Percentiles rank a stretch among this genome's conserved stretches.
Evolutionary conservation across 176 grass and related monocot genomes (phyloP).

Genomic region (Triticum timopheevii): DNA sequence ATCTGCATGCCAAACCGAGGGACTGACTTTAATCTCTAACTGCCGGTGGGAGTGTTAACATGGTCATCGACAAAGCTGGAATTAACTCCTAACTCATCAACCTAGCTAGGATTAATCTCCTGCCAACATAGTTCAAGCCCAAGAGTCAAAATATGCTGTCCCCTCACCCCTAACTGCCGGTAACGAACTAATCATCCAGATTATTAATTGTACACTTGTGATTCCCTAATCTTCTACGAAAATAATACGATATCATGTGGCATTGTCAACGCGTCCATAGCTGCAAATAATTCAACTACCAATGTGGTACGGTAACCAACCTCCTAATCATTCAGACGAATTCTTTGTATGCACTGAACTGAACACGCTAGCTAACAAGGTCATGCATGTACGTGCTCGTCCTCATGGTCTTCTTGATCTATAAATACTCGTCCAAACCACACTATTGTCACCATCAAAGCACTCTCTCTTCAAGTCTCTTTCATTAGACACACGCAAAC

Average conservation of each 20-base stretch:
- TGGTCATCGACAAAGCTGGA: background rate
- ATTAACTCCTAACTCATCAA: background rate
- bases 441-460: slow-evolving; percentile 14
- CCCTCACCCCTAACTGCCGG: too few species aligned
- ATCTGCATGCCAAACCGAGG: background rate
- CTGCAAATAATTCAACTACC: background rate
- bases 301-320: background rate
- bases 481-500: background rate
- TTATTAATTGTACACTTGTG: background rate
- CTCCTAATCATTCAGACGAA: background rate
- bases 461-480: background rate
- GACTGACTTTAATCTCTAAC: background rate
- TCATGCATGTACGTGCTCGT: background rate
- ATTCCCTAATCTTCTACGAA: background rate
- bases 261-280: slow-evolving; percentile 1
- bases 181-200: too few species aligned
- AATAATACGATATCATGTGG: background rate
- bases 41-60: background rate
- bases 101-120: too few species aligned
- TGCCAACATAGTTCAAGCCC: background rate
- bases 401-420: background rate
- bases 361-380: background rate
- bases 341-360: background rate
- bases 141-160: background rate
- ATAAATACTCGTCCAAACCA: slow-evolving; percentile 6